A percentile compares a stretch with the other conserved stretches of the same genome.
These are phyloP conservation scores for Dothiorella sarmentorum DNA, from an alignment of 2,329 filamentous ascomycete species.

Conservation along the genomic window DNA sequence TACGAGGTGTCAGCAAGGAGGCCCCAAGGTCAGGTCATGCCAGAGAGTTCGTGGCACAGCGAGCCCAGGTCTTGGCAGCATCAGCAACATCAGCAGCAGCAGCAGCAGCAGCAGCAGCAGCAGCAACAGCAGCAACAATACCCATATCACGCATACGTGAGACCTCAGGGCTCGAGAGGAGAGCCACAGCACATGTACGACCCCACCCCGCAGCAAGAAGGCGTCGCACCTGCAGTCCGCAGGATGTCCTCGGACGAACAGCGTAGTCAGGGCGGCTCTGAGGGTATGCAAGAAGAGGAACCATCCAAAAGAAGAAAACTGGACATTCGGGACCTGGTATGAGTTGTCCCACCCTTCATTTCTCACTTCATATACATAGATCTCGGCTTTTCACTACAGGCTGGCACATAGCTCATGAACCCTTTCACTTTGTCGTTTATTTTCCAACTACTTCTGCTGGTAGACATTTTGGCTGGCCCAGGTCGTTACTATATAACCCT, in stretches of 20 bases:
- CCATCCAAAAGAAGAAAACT: conserved; percentile 19
- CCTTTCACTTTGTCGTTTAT: background rate
- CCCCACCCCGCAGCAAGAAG: background rate
- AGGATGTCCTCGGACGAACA: background rate
- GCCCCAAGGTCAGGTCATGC: background rate
- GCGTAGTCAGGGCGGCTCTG: background rate
- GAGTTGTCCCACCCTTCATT: background rate
- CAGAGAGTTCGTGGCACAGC: background rate
- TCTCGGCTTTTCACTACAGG: background rate
- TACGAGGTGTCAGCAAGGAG: conserved; percentile 2
- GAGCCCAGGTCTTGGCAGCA: conserved; percentile 2
- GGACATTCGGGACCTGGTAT: conserved; percentile 20
- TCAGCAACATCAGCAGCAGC: background rate
- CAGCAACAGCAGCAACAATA: background rate
- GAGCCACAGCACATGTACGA: background rate
- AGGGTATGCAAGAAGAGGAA: conserved; percentile 11
- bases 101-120: no score
- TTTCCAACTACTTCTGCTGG: background rate
- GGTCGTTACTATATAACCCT: no score
- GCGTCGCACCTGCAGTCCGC: background rate
- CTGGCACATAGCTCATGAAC: background rate
- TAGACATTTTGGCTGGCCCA: conserved; percentile 6
- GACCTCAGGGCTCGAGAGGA: background rate
- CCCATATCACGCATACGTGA: background rate
- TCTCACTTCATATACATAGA: background rate